Evolutionary conservation across 2,329 filamentous ascomycete species (phyloP).

Genomic region (Penicillium fuscoglaucum): DNA sequence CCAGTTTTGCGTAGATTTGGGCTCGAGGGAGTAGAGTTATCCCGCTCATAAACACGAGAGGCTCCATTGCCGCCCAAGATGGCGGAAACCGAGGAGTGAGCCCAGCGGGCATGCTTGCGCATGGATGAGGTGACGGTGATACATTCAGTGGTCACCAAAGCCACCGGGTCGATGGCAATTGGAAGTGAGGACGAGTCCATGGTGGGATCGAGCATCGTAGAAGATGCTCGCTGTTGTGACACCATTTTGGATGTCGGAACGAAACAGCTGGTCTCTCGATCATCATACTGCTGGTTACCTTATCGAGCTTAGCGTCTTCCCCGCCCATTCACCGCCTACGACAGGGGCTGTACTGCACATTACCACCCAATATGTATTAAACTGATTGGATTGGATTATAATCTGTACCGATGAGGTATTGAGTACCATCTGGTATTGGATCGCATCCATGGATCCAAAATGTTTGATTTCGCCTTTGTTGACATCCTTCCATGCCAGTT

Average conservation of each 20-base stretch:
- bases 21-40: slow-evolving; percentile 42
- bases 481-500: neutral
- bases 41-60: slow-evolving; percentile 49
- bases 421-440: slow-evolving; percentile 1
- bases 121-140: slow-evolving; percentile 98
- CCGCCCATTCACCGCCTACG: slow-evolving; percentile 27
- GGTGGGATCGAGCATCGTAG: slow-evolving; percentile 27
- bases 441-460: slow-evolving; percentile 9
- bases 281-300: slow-evolving; percentile 27
- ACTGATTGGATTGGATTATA: neutral
- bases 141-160: slow-evolving; percentile 95
- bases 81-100: slow-evolving; percentile 91
- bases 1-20: slow-evolving; percentile 34
- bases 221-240: slow-evolving; percentile 26
- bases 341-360: slow-evolving; percentile 16
- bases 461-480: slow-evolving; percentile 7
- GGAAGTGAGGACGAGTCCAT: slow-evolving; percentile 53
- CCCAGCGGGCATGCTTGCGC: slow-evolving; percentile 95
- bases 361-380: slow-evolving; percentile 11
- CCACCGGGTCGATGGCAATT: slow-evolving; percentile 86
- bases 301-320: slow-evolving; percentile 28
- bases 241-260: slow-evolving; percentile 22
- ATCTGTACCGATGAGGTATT: neutral
- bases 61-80: slow-evolving; percentile 74
- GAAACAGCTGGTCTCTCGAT: slow-evolving; percentile 30